phyloP scores from a whole-genome alignment of 129 eudicot genomes.

The Saposhnikovia divaricata region DNA sequence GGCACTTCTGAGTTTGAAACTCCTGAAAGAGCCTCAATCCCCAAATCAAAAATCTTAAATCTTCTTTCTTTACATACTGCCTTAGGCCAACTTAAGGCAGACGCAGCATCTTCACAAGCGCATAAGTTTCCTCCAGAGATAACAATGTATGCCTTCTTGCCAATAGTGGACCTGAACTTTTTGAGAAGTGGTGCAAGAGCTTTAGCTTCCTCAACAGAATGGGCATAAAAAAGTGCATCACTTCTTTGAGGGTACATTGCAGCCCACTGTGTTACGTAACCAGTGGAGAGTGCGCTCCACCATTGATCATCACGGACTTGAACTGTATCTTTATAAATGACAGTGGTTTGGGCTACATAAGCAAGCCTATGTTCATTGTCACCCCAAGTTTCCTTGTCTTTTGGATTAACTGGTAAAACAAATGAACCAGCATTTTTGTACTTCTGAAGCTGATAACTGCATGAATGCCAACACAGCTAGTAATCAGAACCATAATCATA shows the following conservation, averaged over 20 bases:
- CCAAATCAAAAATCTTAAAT: constrained; percentile 85
- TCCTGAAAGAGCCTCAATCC: constrained; percentile 57
- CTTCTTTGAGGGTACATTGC: constrained; percentile 87
- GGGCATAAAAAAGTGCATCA: constrained; percentile 90
- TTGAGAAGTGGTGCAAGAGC: constrained; percentile 79
- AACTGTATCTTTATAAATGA: constrained; percentile 81
- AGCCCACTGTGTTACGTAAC: constrained; percentile 96
- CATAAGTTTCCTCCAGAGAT: constrained; percentile 80
- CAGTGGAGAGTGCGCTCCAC: constrained; percentile 89
- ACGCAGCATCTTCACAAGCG: constrained; percentile 82
- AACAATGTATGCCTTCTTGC: constrained; percentile 88
- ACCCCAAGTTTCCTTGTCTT: constrained; percentile 97
- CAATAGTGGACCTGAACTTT: constrained; percentile 75
- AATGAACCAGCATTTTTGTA: constrained; percentile 88
- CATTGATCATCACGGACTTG: constrained; percentile 92
- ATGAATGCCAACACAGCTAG: background rate
- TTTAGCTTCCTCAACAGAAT: constrained; percentile 66
- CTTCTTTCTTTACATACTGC: constrained; percentile 68
- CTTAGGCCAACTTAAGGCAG: constrained; percentile 71
- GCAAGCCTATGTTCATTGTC: constrained; percentile 95
- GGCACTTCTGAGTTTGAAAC: constrained; percentile 81
- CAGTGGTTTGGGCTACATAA: constrained; percentile 90
- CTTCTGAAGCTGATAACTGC: constrained; percentile 94
- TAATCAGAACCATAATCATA: background rate
- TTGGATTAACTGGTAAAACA: constrained; percentile 82